Evolutionary conservation across 306 rosid genomes (phyloP).

Genomic region (Trifolium repens): DNA sequence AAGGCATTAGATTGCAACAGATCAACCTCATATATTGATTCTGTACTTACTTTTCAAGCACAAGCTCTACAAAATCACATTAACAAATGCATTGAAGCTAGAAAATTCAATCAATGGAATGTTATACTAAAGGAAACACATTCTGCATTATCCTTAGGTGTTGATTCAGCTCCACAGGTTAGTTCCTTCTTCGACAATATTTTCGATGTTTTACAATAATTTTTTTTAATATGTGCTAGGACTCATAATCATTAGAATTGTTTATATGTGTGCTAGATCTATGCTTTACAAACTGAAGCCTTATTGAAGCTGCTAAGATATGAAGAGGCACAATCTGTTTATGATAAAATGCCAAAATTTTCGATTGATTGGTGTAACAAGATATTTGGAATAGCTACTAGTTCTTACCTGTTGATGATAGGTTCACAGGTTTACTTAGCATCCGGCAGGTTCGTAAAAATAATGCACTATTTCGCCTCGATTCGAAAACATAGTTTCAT

Average conservation of each 20-base stretch:
- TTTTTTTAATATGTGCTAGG: not conserved
- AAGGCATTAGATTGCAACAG: slow-evolving; percentile 61
- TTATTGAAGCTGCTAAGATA: slow-evolving; percentile 70
- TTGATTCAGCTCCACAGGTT: slow-evolving; percentile 83
- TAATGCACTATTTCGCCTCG: not conserved
- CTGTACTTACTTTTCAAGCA: slow-evolving; percentile 54
- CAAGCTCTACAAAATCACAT: slow-evolving; percentile 64
- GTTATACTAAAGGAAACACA: slow-evolving; percentile 68
- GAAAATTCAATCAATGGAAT: slow-evolving; percentile 65
- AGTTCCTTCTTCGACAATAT: slow-evolving; percentile 13
- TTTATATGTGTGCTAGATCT: slow-evolving; percentile 53
- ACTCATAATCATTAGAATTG: slow-evolving; percentile 30
- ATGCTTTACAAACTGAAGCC: slow-evolving; percentile 88
- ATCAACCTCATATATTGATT: slow-evolving; percentile 48
- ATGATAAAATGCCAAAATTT: slow-evolving; percentile 65
- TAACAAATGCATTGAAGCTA: slow-evolving; percentile 61
- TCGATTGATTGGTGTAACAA: slow-evolving; percentile 58
- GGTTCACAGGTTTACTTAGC: slow-evolving; percentile 69
- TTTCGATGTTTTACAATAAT: not conserved
- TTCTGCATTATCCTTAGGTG: slow-evolving; percentile 68
- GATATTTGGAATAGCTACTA: slow-evolving; percentile 56
- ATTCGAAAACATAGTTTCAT: not conserved
- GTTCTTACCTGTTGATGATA: slow-evolving; percentile 61
- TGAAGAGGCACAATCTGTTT: slow-evolving; percentile 67
- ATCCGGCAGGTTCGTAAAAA: slow-evolving; percentile 74